These are phyloP conservation scores for Pseudozyma tsukubaensis DNA, from an alignment of 1,284 basidiomycete species.

Conservation along the genomic window DNA sequence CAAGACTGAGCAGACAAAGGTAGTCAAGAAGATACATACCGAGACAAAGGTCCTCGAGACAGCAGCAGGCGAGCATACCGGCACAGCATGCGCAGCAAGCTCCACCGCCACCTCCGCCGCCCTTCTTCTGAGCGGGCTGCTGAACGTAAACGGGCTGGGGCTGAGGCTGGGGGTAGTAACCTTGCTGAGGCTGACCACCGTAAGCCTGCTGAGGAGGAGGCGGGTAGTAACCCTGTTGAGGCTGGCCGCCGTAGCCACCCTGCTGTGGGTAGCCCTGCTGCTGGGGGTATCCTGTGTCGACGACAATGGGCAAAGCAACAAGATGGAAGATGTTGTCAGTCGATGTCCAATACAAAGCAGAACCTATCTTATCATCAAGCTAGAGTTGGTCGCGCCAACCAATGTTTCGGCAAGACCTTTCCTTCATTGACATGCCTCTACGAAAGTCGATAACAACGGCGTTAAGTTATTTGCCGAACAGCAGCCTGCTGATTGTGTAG, in stretches of 20 bases:
- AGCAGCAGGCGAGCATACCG: constrained; percentile 58
- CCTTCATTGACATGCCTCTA: neutral
- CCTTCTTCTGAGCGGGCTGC: constrained; percentile 45
- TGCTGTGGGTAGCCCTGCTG: constrained; percentile 40
- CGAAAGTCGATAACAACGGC: neutral
- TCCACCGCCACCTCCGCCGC: constrained; percentile 25
- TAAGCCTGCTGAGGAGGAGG: constrained; percentile 59
- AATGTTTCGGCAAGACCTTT: too few species aligned
- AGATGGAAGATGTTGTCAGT: neutral
- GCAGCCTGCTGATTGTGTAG: too few species aligned
- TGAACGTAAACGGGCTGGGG: constrained; percentile 58
- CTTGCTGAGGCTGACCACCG: constrained; percentile 53
- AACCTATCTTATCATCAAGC: neutral
- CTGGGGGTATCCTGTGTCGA: constrained; percentile 42
- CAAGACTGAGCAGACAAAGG: neutral
- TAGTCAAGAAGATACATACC: constrained; percentile 14
- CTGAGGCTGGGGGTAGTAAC: constrained; percentile 53
- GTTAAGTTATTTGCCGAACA: too few species aligned
- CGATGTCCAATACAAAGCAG: neutral
- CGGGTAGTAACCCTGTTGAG: constrained; percentile 51
- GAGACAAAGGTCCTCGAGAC: constrained; percentile 57
- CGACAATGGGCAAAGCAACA: neutral
- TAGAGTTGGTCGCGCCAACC: too few species aligned
- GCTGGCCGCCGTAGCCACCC: constrained; percentile 34
- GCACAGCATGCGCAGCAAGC: constrained; percentile 56